Conservation (phyloP, 2,329 filamentous ascomycete genomes). For the Colletotrichum sp. region DNA sequence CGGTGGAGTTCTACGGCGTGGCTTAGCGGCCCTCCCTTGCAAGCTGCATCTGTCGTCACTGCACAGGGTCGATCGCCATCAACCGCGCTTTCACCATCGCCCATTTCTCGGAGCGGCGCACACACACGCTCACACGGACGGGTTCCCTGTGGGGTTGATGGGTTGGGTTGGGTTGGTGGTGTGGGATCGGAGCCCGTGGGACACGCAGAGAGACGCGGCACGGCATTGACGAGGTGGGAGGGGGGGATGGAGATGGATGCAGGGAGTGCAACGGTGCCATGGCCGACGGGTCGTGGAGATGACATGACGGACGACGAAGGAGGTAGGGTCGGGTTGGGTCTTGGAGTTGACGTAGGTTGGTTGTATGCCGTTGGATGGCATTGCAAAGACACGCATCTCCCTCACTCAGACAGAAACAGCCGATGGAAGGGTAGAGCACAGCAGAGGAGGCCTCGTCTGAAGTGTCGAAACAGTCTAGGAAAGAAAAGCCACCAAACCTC, state of each 20-base stretch:
- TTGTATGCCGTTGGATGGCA: background rate
- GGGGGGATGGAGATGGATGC: background rate
- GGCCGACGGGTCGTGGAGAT: constrained; percentile 1
- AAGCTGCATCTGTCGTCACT: constrained; percentile 13
- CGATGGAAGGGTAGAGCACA: background rate
- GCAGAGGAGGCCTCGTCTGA: background rate
- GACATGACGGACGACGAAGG: background rate
- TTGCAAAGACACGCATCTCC: background rate
- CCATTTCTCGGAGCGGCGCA: constrained; percentile 12
- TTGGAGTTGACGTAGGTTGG: background rate
- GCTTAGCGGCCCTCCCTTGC: constrained; percentile 9
- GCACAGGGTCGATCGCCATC: constrained; percentile 17
- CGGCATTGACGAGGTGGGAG: constrained; percentile 9
- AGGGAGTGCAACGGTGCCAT: constrained; percentile 3
- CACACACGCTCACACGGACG: background rate
- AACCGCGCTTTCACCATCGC: background rate
- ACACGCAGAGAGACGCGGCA: background rate
- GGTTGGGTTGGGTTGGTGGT: background rate
- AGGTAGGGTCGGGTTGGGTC: background rate
- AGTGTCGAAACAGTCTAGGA: background rate
- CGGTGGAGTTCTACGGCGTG: constrained; percentile 3
- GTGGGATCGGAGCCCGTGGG: constrained; percentile 14
- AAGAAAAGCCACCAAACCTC: background rate
- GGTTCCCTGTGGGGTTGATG: background rate
- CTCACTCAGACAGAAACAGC: background rate